Conservation (phyloP, 164 flowering plant genomes). For the Piper longum region DNA sequence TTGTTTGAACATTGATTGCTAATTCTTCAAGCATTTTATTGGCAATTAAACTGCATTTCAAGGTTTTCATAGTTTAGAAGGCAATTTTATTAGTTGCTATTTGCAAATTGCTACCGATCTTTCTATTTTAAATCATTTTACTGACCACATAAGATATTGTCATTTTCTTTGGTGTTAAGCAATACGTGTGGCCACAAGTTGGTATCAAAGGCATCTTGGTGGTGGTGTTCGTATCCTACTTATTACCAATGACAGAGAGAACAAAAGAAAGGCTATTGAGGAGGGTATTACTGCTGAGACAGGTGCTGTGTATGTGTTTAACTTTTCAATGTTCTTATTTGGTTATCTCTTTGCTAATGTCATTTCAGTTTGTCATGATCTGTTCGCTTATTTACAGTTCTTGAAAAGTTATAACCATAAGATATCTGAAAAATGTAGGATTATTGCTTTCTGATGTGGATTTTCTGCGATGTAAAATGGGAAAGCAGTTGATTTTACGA, state of each 20-base stretch:
- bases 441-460: background rate
- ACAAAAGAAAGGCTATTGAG: slow-evolving; percentile 69
- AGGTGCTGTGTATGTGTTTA: slow-evolving; percentile 19
- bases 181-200: slow-evolving; percentile 81
- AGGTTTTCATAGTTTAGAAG: no score
- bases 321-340: no score
- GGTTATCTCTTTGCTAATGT: background rate
- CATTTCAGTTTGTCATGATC: background rate
- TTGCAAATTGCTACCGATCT: no score
- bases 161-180: slow-evolving; percentile 30
- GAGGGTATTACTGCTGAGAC: slow-evolving; percentile 95
- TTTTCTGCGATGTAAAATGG: background rate
- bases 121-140: background rate
- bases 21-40: no score
- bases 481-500: background rate
- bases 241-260: slow-evolving; percentile 85
- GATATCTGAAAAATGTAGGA: background rate
- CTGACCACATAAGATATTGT: background rate
- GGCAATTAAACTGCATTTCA: no score
- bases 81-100: no score
- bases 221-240: slow-evolving; percentile 44
- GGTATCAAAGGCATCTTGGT: slow-evolving; percentile 94
- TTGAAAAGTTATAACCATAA: background rate
- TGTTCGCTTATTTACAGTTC: no score
- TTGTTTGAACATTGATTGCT: no score